Base-by-base conservation (phyloP, 2,329 filamentous ascomycete genomes). In the Apiospora koreana region DNA sequence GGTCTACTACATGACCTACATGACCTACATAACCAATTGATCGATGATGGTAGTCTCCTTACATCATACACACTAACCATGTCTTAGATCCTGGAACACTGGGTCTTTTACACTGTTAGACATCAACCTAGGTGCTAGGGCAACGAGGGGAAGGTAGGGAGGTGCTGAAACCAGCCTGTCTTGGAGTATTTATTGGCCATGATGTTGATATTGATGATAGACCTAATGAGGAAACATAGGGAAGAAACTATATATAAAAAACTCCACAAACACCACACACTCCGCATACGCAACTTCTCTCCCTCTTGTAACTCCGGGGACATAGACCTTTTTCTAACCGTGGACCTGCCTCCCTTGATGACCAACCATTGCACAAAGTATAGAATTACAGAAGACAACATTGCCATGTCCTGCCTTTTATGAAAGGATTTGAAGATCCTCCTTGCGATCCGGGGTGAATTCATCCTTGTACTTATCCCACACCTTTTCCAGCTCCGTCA, bases 391-490 rank as follows among this genome's bases (percentile, higher is more conserved):
- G 28, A 66, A 14, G 38, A 45, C 14, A 43, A 16, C 28, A 18
- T 42, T 66, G n/a, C 38, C 9, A 2, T 28, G 14, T 45, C 64
- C 43, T 16, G 31, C 50, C 46, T 72, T 69, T 8, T 58, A 79
- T 9, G 76, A 70, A 67, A 93, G 80, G 76, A 94, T 90, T 78
- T 91, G 85, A 80, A 94, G 78, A 78, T 95, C 93, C 69, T 87
- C 88, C 71, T 83, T 85, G 48, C 92, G 83, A 35, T 89, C 83
- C 64, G 83, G 83, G 0, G 91, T 88, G 83, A 94, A 95, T 28
- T 88, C 87, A 74, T 94, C 92, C 83, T 94, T 95, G 86, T 93
- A 94, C 45, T 88, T 85, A 68, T 94, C 88, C 91, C 93, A 96
- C 25, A 95, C 82, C 72, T 89, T 87, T 82, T 89, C 82, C 71